phyloP scores from a whole-genome alignment of 371 early-diverging fungal species.

The Conidiobolus incongruus region DNA sequence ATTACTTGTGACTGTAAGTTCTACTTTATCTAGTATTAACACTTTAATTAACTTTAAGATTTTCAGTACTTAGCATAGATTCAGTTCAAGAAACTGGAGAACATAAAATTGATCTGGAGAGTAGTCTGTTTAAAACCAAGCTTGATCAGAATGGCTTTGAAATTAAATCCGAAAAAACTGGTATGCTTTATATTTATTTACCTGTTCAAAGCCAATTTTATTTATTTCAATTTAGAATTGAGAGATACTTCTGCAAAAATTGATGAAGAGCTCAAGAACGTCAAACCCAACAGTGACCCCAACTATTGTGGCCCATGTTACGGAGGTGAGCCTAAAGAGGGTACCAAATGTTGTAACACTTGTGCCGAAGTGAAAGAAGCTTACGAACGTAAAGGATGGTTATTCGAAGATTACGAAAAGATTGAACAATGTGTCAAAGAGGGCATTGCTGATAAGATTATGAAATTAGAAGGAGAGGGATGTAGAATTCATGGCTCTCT shows the following conservation, averaged over 20 bases:
- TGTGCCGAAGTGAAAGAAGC: constrained; percentile 82
- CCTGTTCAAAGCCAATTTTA: no score
- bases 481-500: constrained; percentile 67
- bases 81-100: constrained; percentile 41
- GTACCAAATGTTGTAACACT: constrained; percentile 80
- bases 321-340: constrained; percentile 31
- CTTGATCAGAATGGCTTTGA: constrained; percentile 36
- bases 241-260: neutral
- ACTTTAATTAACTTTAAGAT: neutral
- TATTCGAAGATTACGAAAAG: constrained; percentile 34
- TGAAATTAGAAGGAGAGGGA: constrained; percentile 65
- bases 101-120: constrained; percentile 55
- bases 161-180: constrained; percentile 26
- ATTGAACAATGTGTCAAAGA: constrained; percentile 87
- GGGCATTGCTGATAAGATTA: constrained; percentile 50
- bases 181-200: no score
- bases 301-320: constrained; percentile 77
- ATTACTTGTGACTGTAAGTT: constrained; percentile 72
- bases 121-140: constrained; percentile 61
- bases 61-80: neutral
- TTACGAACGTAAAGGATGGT: constrained; percentile 63
- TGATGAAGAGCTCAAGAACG: neutral
- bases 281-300: neutral
- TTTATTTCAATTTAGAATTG: neutral
- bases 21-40: neutral